Percentiles rank a stretch among this genome's conserved stretches.
phyloP scores from a whole-genome alignment of 345 rosid species.

The Eucalyptus sideroxylon region DNA sequence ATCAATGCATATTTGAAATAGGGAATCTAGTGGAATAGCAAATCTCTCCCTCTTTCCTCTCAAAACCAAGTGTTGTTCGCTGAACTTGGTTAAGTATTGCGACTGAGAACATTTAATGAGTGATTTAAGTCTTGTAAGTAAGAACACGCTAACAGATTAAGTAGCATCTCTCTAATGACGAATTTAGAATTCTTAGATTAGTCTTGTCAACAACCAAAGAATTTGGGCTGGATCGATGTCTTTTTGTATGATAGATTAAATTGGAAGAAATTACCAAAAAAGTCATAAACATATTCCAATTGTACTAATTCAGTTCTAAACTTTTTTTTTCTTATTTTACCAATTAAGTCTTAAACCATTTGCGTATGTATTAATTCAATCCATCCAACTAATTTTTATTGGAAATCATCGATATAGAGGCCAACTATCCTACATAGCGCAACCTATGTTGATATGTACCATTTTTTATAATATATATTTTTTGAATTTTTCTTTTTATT shows the following conservation, averaged over 20 bases:
- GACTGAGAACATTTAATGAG: neutral
- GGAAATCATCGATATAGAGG: no score
- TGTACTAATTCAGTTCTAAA: no score
- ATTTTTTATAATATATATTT: no score
- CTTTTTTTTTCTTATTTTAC: no score
- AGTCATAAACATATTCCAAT: no score
- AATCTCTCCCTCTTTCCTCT: neutral
- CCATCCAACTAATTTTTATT: no score
- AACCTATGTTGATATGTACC: no score
- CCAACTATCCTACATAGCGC: no score
- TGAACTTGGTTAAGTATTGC: neutral
- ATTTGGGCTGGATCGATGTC: neutral
- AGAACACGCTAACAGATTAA: neutral
- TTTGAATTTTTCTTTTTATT: no score
- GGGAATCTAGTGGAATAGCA: neutral
- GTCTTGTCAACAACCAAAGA: neutral
- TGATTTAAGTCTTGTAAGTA: neutral
- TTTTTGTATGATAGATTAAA: neutral
- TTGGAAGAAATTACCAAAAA: no score
- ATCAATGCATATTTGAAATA: neutral
- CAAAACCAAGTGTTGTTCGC: neutral
- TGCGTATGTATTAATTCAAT: accelerated
- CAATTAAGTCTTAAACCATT: no score
- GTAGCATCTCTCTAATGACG: neutral
- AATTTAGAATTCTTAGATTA: neutral